A percentile compares a stretch with the other conserved stretches of the same genome.
Conservation (phyloP, 2,329 filamentous ascomycete species). For the Apiospora arundinis region DNA sequence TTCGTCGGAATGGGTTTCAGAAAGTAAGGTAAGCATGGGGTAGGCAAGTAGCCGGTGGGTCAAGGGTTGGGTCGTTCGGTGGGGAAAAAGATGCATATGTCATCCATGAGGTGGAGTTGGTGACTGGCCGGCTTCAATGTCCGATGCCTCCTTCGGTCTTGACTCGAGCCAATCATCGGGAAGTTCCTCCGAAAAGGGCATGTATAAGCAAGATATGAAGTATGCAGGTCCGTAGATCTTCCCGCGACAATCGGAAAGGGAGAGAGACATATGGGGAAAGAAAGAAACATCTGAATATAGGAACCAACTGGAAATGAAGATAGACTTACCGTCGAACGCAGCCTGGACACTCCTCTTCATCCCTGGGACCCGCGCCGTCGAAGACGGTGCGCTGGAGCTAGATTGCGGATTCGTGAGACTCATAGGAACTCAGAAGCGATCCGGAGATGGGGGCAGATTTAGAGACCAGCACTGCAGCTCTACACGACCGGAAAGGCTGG, state of each 20-base stretch:
- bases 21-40: constrained; percentile 9
- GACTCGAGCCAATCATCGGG: not conserved
- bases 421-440: constrained; percentile 42
- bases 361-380: constrained; percentile 46
- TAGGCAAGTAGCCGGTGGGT: not conserved
- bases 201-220: not conserved
- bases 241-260: not conserved
- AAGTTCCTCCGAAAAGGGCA: not conserved
- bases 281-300: constrained; percentile 6
- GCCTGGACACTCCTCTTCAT: constrained; percentile 66
- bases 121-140: not conserved
- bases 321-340: constrained; percentile 63
- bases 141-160: constrained; percentile 3
- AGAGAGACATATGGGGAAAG: constrained; percentile 26
- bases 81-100: constrained; percentile 5
- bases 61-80: constrained; percentile 5
- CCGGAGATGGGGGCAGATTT: not conserved
- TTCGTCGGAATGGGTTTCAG: constrained; percentile 7
- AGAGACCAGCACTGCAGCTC: not conserved
- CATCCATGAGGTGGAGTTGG: constrained; percentile 7
- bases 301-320: constrained; percentile 25
- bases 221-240: constrained; percentile 3
- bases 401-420: constrained; percentile 62
- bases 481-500: not conserved
- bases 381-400: constrained; percentile 53